A percentile compares a stretch with the other conserved stretches of the same genome.
phyloP scores from a whole-genome alignment of 1,139 yeast genomes.

The Protomyces inundatus region DNA sequence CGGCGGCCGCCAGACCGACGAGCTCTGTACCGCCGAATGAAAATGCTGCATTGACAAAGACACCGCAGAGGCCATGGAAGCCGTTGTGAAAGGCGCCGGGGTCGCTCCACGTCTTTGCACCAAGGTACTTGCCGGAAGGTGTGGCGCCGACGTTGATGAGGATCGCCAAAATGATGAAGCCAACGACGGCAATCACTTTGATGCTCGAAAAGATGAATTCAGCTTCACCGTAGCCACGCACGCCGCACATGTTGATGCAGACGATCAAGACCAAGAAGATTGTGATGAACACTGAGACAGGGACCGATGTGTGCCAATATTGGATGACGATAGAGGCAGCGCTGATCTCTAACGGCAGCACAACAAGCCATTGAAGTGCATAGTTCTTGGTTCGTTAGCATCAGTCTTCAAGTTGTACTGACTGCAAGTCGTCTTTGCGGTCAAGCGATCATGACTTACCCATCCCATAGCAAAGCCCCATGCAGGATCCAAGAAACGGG shows the following conservation, averaged over 20 bases:
- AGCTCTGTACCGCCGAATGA: conserved; percentile 80
- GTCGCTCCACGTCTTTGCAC: conserved; percentile 50
- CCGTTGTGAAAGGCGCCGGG: conserved; percentile 61
- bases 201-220: conserved; percentile 60
- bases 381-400: conserved; percentile 65
- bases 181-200: conserved; percentile 49
- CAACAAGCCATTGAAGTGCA: conserved; percentile 69
- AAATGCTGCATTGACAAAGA: conserved; percentile 80
- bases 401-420: too few species aligned
- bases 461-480: conserved; percentile 63
- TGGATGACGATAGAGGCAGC: conserved; percentile 41
- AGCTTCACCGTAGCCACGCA: conserved; percentile 53
- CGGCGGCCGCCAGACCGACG: conserved; percentile 81
- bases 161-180: conserved; percentile 55
- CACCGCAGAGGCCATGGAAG: conserved; percentile 77
- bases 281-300: conserved; percentile 64
- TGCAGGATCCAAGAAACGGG: conserved; percentile 7
- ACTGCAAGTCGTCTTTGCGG: too few species aligned
- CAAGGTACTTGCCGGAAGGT: conserved; percentile 42
- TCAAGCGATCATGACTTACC: too few species aligned
- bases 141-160: conserved; percentile 62
- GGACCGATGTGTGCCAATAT: conserved; percentile 38
- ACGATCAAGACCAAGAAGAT: conserved; percentile 59
- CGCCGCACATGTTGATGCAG: conserved; percentile 33
- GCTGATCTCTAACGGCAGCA: conserved; percentile 37